Evolutionary conservation across 164 flowering plant species (phyloP), one percentile per base, ranked within the genome.

Genomic region (Tetrastigma voinierianum): DNA sequence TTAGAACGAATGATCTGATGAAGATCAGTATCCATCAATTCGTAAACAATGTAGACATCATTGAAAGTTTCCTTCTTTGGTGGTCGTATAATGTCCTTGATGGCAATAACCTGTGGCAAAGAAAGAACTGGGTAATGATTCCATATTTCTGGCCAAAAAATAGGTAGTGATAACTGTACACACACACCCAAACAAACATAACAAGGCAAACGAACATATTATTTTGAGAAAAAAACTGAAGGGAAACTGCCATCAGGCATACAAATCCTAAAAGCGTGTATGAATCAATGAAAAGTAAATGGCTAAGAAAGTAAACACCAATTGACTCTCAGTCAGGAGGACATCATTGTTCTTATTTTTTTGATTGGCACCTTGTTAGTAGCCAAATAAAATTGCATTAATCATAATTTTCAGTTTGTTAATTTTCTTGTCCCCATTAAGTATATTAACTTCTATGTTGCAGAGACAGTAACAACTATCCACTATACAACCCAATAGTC

Each of bases 21-120:
- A 66, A 83, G 85, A 81, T 83, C 86, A 57, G 83, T 79, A 68
- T 82, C 85, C 85, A 82, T 82, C 68, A 82, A 65, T 69, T 82
- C 86, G 62, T 77, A 81, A 62, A 81, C 87, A 76, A 81, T 81
- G 79, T 84, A 84, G 9, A 84, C 87, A 64, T 84, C 87, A 64
- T 79, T 81, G 67, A 81, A 83, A 23, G 71, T 69, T 65, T 79
- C 85, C 68, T 74, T 81, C 43, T 73, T 70, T 19, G 83, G 87
- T 16, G 87, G 87, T 58, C 82, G 57, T 44, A 84, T 77, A 52
- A 84, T 80, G 65, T 84, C 87, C 65, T 75, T 79, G 59, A 84
- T 74, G 59, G 79, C 71, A 61, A 84, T 80, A 51, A 84, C 77
- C 87, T 84, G 72, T 52, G 46, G 46, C 45, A 57, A 57, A 8